Evolutionary conservation across 2,329 filamentous ascomycete genomes (phyloP).

Genomic region (Neurospora sp.): DNA sequence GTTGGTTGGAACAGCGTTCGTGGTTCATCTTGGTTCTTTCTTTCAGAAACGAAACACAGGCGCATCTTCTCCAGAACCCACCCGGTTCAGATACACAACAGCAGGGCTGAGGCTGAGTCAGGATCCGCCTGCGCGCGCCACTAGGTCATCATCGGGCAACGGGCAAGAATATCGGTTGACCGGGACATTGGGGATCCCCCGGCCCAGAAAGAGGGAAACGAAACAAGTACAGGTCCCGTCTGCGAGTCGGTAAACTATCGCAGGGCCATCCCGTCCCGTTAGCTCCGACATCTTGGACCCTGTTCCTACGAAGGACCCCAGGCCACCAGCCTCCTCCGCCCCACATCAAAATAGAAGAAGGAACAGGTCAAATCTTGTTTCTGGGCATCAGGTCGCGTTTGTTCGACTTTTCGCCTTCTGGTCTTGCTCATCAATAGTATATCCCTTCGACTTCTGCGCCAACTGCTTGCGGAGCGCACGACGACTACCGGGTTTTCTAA

Average conservation of each 20-base stretch:
- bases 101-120: neutral
- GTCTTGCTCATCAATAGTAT: neutral
- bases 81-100: neutral
- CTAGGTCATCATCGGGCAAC: neutral
- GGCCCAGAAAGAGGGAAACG: neutral
- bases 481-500: neutral
- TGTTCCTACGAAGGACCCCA: neutral
- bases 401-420: neutral
- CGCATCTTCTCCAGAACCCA: neutral
- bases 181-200: neutral
- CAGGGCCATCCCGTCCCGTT: neutral
- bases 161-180: neutral
- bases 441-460: neutral
- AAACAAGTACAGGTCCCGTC: neutral
- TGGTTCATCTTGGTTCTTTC: neutral
- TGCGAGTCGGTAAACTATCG: neutral
- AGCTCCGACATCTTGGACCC: neutral
- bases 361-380: neutral
- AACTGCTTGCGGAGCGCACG: neutral
- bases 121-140: neutral
- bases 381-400: neutral
- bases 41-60: neutral
- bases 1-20: neutral
- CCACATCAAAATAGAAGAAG: neutral
- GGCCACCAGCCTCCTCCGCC: neutral